Base-by-base conservation (phyloP, 2,329 filamentous ascomycete species). In the Aschersonia sp. region DNA sequence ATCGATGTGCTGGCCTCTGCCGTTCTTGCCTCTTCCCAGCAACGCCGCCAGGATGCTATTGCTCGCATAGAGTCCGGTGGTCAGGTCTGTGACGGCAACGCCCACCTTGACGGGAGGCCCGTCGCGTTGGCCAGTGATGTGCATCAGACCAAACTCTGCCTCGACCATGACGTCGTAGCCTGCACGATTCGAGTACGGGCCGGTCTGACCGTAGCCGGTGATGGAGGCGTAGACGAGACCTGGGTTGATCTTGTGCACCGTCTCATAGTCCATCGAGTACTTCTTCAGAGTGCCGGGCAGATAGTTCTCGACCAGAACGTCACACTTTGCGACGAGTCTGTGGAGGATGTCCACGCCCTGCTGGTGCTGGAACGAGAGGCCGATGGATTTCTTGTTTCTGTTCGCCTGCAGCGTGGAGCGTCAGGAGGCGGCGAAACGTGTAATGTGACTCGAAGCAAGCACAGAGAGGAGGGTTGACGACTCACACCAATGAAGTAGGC, bases 141-240 rank as follows among this genome's bases (percentile, higher is more conserved):
- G 92, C 92, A 98, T 98, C 49, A 98, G 69, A 1, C 92, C 92
- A 68, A 98, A 89, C 63, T 97, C 92, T 51, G 92, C 92, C 70
- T 98, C 92, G 9, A 98, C 91, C 91, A 98, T 98, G 55, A 98
- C 92, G 65, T 98, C 92, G 72, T 98, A 98, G 4, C 92, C 92
- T 3, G 92, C 89, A 10, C 92, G 77, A 53, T 81, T 78, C 5
- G 83, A 80, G 65, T 94, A 95, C 0, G 92, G 92, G 0, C 92
- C 92, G 1, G 86, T 95, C 62, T 98, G 92, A 2, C 92, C 92
- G 60, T 97, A 98, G 1, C 92, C 92, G 0, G 92, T 98, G 57
- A 98, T 94, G 55, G 88, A 95, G 10, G 91, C 89, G 61, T 98
- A 98, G 55, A 98, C 86, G 44, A 98, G 73, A 5, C 73, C 70